Evolutionary conservation across 192 early-diverging fungal species (phyloP).

Genomic region (Pilaira anomala): DNA sequence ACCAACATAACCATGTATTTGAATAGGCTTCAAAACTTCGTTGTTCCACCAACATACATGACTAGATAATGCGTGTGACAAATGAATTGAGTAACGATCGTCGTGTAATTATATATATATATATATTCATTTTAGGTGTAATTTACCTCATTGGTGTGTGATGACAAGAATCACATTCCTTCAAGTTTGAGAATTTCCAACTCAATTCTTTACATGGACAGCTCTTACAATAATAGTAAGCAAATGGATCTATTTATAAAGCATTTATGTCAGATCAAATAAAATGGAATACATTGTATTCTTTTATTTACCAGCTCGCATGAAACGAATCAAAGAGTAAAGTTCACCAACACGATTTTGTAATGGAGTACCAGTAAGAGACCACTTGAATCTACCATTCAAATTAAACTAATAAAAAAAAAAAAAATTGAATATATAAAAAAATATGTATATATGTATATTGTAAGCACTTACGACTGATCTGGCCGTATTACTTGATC

Average conservation of each 20-base stretch:
- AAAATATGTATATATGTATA: background rate
- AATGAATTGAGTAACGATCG: background rate
- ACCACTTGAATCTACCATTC: conserved; percentile 67
- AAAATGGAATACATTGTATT: background rate
- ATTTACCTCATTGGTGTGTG: conserved; percentile 58
- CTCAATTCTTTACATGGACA: conserved; percentile 67
- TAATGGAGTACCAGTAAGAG: conserved; percentile 86
- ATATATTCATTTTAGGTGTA: background rate
- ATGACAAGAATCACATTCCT: conserved; percentile 55
- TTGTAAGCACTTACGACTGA: conserved; percentile 55
- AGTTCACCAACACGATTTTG: conserved; percentile 94
- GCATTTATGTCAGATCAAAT: background rate
- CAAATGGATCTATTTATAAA: conserved; percentile 58
- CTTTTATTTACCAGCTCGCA: conserved; percentile 53
- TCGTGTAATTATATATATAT: background rate
- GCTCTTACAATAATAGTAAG: conserved; percentile 81
- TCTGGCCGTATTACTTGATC: conserved; percentile 78
- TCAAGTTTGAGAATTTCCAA: conserved; percentile 60
- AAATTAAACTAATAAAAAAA: conserved; percentile 68
- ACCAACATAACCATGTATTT: conserved; percentile 62
- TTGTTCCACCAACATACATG: conserved; percentile 88
- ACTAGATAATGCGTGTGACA: conserved; percentile 9
- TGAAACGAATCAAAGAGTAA: conserved; percentile 86
- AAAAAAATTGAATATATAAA: background rate
- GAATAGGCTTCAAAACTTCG: conserved; percentile 89